Evolutionary conservation across 2,329 filamentous ascomycete species (phyloP).

Genomic region (Hypomyces perniciosus): DNA sequence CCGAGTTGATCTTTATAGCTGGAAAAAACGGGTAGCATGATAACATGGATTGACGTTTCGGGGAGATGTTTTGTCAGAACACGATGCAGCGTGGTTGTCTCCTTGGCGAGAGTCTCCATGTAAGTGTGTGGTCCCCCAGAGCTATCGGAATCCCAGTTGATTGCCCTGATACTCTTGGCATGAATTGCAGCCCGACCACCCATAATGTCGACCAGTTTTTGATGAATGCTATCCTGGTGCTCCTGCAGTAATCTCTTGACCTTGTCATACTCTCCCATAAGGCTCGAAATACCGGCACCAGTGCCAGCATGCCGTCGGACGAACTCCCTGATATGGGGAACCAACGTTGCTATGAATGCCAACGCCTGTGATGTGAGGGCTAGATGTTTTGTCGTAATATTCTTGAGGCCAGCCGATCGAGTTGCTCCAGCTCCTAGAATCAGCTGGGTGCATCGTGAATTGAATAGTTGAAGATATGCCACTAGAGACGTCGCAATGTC

Average conservation of each 20-base stretch:
- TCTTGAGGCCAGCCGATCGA: constrained; percentile 80
- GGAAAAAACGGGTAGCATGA: constrained; percentile 79
- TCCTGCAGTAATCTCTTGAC: constrained; percentile 78
- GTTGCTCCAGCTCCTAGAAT: constrained; percentile 94
- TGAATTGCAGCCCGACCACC: constrained; percentile 67
- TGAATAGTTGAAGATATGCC: constrained; percentile 87
- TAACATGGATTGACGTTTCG: constrained; percentile 68
- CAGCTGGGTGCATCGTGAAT: constrained; percentile 91
- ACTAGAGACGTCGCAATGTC: constrained; percentile 76
- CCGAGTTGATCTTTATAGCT: constrained; percentile 78
- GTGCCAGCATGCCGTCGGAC: constrained; percentile 66
- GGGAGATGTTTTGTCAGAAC: constrained; percentile 78
- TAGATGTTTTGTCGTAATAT: constrained; percentile 93
- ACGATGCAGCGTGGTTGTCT: constrained; percentile 77
- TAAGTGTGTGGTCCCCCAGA: constrained; percentile 53
- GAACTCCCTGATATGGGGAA: constrained; percentile 88
- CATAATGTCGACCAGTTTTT: constrained; percentile 93
- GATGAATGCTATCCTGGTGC: constrained; percentile 84
- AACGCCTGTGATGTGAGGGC: constrained; percentile 86
- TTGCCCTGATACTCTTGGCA: constrained; percentile 65
- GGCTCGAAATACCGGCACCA: constrained; percentile 44
- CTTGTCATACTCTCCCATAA: constrained; percentile 85
- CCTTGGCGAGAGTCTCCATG: constrained; percentile 82
- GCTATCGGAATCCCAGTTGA: constrained; percentile 62
- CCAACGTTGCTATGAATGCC: constrained; percentile 77